Percentiles rank a stretch among this genome's conserved stretches.
Evolutionary conservation across 768 basidiomycete species (phyloP).

Genomic region (Suillus plorans): DNA sequence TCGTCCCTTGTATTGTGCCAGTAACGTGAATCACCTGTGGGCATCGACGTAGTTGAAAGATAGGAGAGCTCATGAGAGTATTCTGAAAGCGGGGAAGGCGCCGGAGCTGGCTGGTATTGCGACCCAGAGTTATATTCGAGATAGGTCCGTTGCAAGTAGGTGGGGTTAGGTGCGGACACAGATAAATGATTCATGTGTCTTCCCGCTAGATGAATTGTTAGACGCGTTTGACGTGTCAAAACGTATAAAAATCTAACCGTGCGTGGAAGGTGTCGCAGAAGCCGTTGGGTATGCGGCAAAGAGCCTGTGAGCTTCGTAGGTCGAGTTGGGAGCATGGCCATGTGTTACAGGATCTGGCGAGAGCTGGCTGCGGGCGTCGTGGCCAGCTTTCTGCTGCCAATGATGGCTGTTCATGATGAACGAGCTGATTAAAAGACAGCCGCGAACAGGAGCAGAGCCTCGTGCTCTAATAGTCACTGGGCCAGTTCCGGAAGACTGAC

Average conservation of each 20-base stretch:
- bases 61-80: conserved; percentile 64
- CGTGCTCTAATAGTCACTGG: neutral
- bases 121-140: conserved; percentile 35
- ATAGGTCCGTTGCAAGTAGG: conserved; percentile 60
- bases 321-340: conserved; percentile 42
- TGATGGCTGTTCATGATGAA: conserved; percentile 24
- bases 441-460: conserved; percentile 6
- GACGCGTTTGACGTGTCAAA: neutral
- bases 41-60: conserved; percentile 47
- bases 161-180: conserved; percentile 57
- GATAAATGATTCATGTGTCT: conserved; percentile 64
- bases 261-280: conserved; percentile 74
- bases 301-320: conserved; percentile 67
- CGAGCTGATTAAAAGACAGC: conserved; percentile 8
- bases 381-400: conserved; percentile 25
- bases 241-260: conserved; percentile 46
- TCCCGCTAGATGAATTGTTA: conserved; percentile 47
- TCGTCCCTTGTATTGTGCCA: conserved; percentile 67
- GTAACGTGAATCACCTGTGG: conserved; percentile 49
- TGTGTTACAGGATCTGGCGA: conserved; percentile 13
- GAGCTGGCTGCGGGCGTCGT: conserved; percentile 11
- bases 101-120: conserved; percentile 29
- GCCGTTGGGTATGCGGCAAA: conserved; percentile 71
- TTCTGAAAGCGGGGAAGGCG: conserved; percentile 62
- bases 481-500: conserved; percentile 4